Base-by-base conservation (phyloP, 2,329 filamentous ascomycete genomes). In the Talaromyces sp. region DNA sequence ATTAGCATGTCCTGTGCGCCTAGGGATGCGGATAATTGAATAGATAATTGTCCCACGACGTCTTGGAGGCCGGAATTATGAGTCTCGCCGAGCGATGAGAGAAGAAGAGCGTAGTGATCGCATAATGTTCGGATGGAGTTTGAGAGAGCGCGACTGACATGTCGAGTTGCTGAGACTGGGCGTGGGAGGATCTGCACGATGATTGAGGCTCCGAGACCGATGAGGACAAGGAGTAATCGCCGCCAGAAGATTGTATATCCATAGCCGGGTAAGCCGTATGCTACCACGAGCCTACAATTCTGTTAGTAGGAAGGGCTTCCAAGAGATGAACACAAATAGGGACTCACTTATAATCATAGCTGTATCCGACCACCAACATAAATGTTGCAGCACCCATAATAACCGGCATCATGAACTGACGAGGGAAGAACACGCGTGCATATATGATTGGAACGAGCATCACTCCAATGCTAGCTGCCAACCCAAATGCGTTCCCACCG, bases 221-320 rank as follows among this genome's bases (percentile, higher is more conserved):
- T 69, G 5, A 84, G 67, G 0, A 84, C 82, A 0, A 80, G 76
- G 1, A 73, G 57, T 3, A 77, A 67, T 49, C 82, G 79, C 33
- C 80, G 79, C 79, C 81, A 85, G 67, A 85, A 85, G 6, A 82
- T 78, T 52, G 67, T 73, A 39, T 84, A 84, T 0, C 82, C 83
- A 27, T 75, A 70, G 0, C 82, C 82, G 0, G 82, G 82, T 17
- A 80, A 75, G 1, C 82, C 82, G 35, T 84, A 83, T 10, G 77
- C 69, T 0, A 69, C 69, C 2, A 79, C 75, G 56, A 84, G 81
- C 15, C 74, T 75, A 37, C 33, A 3, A 9, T 31, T 39, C 68
- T 45, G 49, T 52, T 52, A 52, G 49, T 50, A 7, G 66, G 67
- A 56, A 43, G 35, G 22, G 15, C 49, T 15, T 8, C 31, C 9